Conservation (phyloP, 345 rosid genomes). For the Euclidium syriacum region DNA sequence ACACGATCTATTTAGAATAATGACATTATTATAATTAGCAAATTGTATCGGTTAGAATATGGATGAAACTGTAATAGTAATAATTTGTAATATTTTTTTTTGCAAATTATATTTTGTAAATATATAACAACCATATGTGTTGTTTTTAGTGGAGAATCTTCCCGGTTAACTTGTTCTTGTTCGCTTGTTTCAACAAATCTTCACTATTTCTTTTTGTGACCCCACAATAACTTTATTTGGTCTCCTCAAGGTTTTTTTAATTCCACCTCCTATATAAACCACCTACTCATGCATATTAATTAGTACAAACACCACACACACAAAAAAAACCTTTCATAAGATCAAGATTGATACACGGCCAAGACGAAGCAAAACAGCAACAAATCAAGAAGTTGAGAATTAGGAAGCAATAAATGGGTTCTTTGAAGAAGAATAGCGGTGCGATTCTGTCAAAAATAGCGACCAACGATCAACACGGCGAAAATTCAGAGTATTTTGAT, state of each 20-base stretch:
- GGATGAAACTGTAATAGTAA: no score
- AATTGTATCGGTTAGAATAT: no score
- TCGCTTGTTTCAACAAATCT: conserved; percentile 19
- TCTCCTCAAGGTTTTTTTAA: conserved; percentile 4
- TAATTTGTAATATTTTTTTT: no score
- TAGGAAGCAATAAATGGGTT: conserved; percentile 10
- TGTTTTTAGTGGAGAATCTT: conserved; percentile 14
- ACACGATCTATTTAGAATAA: no score
- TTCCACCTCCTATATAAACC: conserved; percentile 17
- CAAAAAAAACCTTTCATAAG: neutral
- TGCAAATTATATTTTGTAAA: neutral
- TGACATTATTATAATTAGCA: no score
- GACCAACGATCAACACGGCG: conserved; percentile 56
- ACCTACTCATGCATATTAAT: neutral
- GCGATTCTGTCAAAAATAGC: conserved; percentile 58
- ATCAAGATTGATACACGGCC: neutral
- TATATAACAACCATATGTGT: neutral
- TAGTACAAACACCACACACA: neutral
- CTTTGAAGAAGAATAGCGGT: neutral
- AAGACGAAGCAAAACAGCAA: neutral
- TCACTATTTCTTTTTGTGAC: neutral
- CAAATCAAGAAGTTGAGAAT: neutral
- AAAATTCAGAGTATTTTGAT: conserved; percentile 68
- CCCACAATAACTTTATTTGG: conserved; percentile 21
- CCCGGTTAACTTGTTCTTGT: conserved; percentile 1